Percentiles rank a stretch among this genome's conserved stretches.
Conservation (phyloP, 176 grass and related monocot genomes). For the Phragmites australis region DNA sequence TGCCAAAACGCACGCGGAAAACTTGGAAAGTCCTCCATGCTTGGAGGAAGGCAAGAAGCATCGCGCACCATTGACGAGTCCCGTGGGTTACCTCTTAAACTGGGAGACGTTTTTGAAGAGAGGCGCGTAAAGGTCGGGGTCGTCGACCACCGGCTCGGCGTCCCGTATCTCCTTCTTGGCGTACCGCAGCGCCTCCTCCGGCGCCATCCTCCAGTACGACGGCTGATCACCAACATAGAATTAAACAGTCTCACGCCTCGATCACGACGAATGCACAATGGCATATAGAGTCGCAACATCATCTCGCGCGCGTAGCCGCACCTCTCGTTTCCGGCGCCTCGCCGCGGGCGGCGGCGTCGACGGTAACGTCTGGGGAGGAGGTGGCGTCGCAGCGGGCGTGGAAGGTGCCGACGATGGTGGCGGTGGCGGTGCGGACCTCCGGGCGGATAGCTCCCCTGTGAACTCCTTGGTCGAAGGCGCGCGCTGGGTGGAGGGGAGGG, state of each 20-base stretch:
- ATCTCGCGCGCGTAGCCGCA: not conserved
- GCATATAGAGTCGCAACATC: not conserved
- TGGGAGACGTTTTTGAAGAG: slow-evolving; percentile 84
- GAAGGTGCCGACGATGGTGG: not conserved
- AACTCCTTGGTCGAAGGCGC: not conserved
- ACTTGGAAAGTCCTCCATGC: not conserved
- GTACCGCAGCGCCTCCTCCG: slow-evolving; percentile 63
- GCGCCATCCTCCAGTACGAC: slow-evolving; percentile 77
- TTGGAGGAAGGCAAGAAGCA: not conserved
- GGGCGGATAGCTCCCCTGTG: not conserved
- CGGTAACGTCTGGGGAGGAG: not conserved
- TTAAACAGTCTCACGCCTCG: not conserved
- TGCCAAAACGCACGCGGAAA: not conserved
- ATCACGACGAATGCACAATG: not conserved
- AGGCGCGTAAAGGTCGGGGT: slow-evolving; percentile 65
- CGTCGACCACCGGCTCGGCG: slow-evolving; percentile 45
- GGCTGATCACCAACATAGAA: slow-evolving; percentile 38
- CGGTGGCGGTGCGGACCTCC: not conserved
- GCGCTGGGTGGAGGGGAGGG: slow-evolving; percentile 28
- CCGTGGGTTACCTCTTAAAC: slow-evolving; percentile 61
- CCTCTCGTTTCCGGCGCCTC: slow-evolving; percentile 48
- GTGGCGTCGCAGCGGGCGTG: not conserved
- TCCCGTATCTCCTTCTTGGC: slow-evolving; percentile 67
- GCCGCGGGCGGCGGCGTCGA: slow-evolving; percentile 1
- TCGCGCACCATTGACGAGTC: not conserved